Base-by-base conservation (phyloP, 1,284 basidiomycete species). In the Ustilago lituana region DNA sequence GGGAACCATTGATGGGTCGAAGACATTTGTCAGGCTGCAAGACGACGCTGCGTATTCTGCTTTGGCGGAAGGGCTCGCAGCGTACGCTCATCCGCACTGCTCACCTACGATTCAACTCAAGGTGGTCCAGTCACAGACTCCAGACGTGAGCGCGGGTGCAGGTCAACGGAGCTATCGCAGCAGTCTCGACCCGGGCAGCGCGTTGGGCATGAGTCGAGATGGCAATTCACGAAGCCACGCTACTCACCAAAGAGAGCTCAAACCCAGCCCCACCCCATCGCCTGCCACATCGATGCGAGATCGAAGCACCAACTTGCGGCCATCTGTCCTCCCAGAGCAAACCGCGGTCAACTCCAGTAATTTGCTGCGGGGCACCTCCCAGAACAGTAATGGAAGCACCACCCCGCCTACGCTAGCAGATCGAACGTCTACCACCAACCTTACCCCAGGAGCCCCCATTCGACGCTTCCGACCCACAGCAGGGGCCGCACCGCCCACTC, bases 401-500 rank as follows among this genome's bases (percentile, higher is more conserved):
- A n/a, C n/a, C n/a, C n/a, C n/a, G n/a, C n/a, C n/a, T n/a, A n/a
- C n/a, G n/a, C n/a, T n/a, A n/a, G n/a, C n/a, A n/a, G n/a, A n/a
- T n/a, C n/a, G n/a, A n/a, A n/a, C n/a, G n/a, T n/a, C n/a, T n/a
- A n/a, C n/a, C n/a, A n/a, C n/a, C n/a, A n/a, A n/a, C n/a, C n/a
- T n/a, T n/a, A n/a, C n/a, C n/a, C n/a, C n/a, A n/a, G n/a, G n/a
- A n/a, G n/a, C n/a, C n/a, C n/a, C 12, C 1, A 7, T 41, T 4
- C 46, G 70, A 2, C 55, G 51, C 1, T 78, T 71, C 49, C 70
- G 73, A 19, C 51, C 73, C 3, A 62, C 69, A 3, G 46, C 71
- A n/a, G 74, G 74, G 6, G 72, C 72, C 2, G 74, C 74, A 0
- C 65, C 72, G 2, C 74, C 72, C 6, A 73, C 71, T 4, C 39